Evolutionary conservation across 2,329 filamentous ascomycete species (phyloP).

Genomic region (Paraconiothyrium sp.): DNA sequence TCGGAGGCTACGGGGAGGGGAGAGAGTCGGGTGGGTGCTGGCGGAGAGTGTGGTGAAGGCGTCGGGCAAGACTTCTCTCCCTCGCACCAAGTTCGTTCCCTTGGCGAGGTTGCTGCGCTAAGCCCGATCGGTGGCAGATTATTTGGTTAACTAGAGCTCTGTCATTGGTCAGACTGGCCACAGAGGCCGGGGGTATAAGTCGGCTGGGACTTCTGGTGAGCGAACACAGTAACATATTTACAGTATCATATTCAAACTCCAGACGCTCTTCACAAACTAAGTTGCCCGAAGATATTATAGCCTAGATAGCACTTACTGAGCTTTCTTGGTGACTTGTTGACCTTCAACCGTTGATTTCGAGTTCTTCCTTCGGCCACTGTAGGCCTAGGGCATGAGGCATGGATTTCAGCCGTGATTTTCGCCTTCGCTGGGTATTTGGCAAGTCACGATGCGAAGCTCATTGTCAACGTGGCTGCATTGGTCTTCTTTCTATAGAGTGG

Average conservation of each 20-base stretch:
- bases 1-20: conserved; percentile 44
- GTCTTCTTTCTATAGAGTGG: conserved; percentile 8
- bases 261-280: too few species aligned
- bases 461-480: neutral
- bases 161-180: conserved; percentile 24
- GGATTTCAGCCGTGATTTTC: neutral
- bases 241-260: too few species aligned
- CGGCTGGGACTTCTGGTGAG: too few species aligned
- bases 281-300: too few species aligned
- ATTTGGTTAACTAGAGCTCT: conserved; percentile 10
- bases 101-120: conserved; percentile 25
- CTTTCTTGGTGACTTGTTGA: too few species aligned
- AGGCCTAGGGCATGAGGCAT: neutral
- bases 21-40: conserved; percentile 46
- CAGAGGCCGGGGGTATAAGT: too few species aligned
- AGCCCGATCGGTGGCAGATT: conserved; percentile 22
- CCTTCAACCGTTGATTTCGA: conserved; percentile 5
- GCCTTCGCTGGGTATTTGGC: neutral
- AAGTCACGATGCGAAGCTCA: neutral
- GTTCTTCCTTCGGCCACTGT: conserved; percentile 31
- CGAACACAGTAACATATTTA: too few species aligned
- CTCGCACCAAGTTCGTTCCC: conserved; percentile 26
- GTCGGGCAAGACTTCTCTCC: conserved; percentile 21
- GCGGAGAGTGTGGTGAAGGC: conserved; percentile 38
- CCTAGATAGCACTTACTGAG: too few species aligned